A percentile compares a stretch with the other conserved stretches of the same genome.
These are phyloP conservation scores for Suillus subalutaceus DNA, from an alignment of 768 basidiomycete genomes.

Conservation along the genomic window DNA sequence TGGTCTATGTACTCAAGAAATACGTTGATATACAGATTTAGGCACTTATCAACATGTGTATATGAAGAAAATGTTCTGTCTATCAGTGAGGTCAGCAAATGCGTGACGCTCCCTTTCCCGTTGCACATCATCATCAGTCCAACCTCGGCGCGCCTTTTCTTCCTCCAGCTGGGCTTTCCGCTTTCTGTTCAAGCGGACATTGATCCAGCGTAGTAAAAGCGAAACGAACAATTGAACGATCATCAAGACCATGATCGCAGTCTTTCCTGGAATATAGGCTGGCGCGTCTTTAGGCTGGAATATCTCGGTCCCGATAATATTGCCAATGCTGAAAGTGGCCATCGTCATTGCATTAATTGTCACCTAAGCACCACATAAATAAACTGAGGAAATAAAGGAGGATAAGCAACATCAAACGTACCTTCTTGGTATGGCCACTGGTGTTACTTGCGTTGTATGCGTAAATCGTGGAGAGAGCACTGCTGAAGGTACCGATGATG, in stretches of 20 bases:
- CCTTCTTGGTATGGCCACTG: conserved; percentile 68
- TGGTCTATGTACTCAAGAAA: conserved; percentile 1
- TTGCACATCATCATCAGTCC: conserved; percentile 61
- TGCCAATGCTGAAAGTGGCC: conserved; percentile 56
- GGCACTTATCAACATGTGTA: conserved; percentile 42
- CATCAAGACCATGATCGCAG: conserved; percentile 63
- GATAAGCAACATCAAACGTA: conserved; percentile 8
- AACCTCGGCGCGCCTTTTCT: conserved; percentile 49
- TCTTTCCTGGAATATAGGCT: conserved; percentile 67
- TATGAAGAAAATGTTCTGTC: conserved; percentile 63
- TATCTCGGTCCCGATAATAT: conserved; percentile 65
- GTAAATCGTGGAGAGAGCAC: conserved; percentile 59
- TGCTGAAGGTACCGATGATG: conserved; percentile 58
- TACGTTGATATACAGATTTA: conserved; percentile 23
- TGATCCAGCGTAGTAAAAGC: conserved; percentile 55
- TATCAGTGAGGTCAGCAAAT: conserved; percentile 66
- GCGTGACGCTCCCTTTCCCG: conserved; percentile 61
- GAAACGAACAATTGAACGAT: conserved; percentile 53
- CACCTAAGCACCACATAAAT: conserved; percentile 31
- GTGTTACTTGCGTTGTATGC: conserved; percentile 70
- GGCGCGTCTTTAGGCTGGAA: conserved; percentile 66
- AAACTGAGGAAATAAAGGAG: not conserved
- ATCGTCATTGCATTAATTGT: conserved; percentile 66
- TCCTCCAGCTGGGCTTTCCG: conserved; percentile 45
- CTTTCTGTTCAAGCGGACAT: conserved; percentile 53